Evolutionary conservation across 371 early-diverging fungal species (phyloP).

Genomic region (Basidiobolus meristosporus): DNA sequence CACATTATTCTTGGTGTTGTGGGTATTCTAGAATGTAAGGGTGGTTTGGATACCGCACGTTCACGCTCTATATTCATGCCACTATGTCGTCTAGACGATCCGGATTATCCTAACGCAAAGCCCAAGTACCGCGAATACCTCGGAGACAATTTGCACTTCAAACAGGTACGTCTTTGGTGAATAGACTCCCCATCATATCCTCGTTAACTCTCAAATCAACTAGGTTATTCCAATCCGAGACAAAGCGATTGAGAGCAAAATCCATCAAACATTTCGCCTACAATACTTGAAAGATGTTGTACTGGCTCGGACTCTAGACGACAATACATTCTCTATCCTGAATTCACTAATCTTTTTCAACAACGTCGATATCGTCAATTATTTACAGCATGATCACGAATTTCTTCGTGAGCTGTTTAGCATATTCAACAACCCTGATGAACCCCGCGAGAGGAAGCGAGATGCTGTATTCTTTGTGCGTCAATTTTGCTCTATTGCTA

Average conservation of each 20-base stretch:
- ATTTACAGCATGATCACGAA: slow-evolving; percentile 39
- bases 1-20: slow-evolving; percentile 38
- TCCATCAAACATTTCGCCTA: slow-evolving; percentile 63
- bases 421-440: slow-evolving; percentile 26
- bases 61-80: slow-evolving; percentile 3
- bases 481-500: slow-evolving; percentile 55
- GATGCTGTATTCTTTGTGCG: slow-evolving; percentile 59
- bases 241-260: slow-evolving; percentile 35
- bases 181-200: no score
- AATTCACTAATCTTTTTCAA: slow-evolving; percentile 55
- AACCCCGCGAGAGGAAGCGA: slow-evolving; percentile 20
- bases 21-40: slow-evolving; percentile 74
- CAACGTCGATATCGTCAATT: slow-evolving; percentile 54
- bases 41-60: not conserved
- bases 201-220: not conserved
- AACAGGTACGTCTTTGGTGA: slow-evolving; percentile 18
- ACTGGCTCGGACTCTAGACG: slow-evolving; percentile 47
- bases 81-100: slow-evolving; percentile 29
- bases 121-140: slow-evolving; percentile 53
- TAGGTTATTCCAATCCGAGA: slow-evolving; percentile 57
- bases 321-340: slow-evolving; percentile 39
- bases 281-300: slow-evolving; percentile 71
- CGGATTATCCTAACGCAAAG: slow-evolving; percentile 36
- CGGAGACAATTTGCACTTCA: slow-evolving; percentile 26
- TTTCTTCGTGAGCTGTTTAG: slow-evolving; percentile 44